Evolutionary conservation across 2,329 filamentous ascomycete species (phyloP).

Genomic region (Aspergillus piperis): DNA sequence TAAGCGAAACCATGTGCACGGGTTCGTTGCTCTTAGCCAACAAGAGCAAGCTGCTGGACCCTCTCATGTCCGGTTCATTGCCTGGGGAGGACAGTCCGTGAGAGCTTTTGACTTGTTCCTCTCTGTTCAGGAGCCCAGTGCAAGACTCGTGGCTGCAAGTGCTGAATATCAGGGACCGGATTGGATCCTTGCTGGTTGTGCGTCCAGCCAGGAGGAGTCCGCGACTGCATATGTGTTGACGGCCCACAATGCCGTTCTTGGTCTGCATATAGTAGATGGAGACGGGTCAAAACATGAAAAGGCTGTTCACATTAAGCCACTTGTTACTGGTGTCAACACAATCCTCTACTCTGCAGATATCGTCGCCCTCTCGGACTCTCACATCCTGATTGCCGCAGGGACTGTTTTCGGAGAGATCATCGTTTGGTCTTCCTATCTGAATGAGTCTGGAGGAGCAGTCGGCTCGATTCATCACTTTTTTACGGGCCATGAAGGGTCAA

Average conservation of each 20-base stretch:
- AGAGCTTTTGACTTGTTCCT: constrained; percentile 39
- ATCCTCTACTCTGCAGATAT: constrained; percentile 86
- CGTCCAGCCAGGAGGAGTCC: constrained; percentile 24
- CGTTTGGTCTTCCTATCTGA: constrained; percentile 72
- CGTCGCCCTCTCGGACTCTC: constrained; percentile 58
- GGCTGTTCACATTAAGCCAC: constrained; percentile 35
- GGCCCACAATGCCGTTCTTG: constrained; percentile 80
- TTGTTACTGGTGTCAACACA: constrained; percentile 64
- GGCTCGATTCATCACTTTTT: constrained; percentile 58
- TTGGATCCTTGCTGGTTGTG: constrained; percentile 73
- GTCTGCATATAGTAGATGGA: constrained; percentile 40
- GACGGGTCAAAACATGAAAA: constrained; percentile 20
- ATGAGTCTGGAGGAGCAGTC: constrained; percentile 15
- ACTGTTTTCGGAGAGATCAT: constrained; percentile 95
- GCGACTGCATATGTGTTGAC: constrained; percentile 67
- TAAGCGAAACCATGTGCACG: constrained; percentile 42
- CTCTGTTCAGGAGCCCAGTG: constrained; percentile 27
- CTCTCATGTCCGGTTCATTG: constrained; percentile 43
- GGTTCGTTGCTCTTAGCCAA: constrained; percentile 33
- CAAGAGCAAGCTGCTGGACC: constrained; percentile 16
- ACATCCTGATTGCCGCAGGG: constrained; percentile 77
- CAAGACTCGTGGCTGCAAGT: constrained; percentile 32
- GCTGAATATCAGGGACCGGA: constrained; percentile 60
- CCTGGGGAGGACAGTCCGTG: constrained; percentile 71
- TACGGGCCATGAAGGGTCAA: constrained; percentile 80